phyloP scores from a whole-genome alignment of 202 grass and related monocot species.

The Alloteropsis angusta region DNA sequence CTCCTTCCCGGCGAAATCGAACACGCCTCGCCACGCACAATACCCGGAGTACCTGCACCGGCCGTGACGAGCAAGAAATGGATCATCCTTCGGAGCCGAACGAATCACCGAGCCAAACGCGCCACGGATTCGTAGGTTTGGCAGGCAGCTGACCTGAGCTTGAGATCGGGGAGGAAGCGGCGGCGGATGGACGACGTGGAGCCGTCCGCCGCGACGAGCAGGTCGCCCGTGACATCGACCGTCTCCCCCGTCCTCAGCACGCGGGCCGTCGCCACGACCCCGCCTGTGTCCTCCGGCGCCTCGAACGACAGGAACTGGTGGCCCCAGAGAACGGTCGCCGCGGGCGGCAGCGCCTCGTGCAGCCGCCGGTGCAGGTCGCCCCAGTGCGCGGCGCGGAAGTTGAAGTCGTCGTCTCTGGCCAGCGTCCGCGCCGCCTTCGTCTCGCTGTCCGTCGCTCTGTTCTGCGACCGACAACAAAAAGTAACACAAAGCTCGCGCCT shows the following conservation, averaged over 20 bases:
- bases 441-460: conserved; percentile 52
- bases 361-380: conserved; percentile 62
- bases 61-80: background rate
- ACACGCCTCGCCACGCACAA: conserved; percentile 71
- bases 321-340: conserved; percentile 51
- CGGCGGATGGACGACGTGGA: conserved; percentile 60
- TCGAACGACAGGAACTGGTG: conserved; percentile 76
- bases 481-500: background rate
- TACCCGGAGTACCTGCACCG: conserved; percentile 71
- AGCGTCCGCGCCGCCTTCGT: conserved; percentile 51
- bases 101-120: background rate
- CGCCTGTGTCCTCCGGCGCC: conserved; percentile 1
- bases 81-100: background rate
- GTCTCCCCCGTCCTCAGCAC: conserved; percentile 40
- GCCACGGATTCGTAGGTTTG: background rate
- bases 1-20: conserved; percentile 69
- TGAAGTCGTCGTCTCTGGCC: conserved; percentile 56
- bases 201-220: conserved; percentile 73
- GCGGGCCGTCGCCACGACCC: conserved; percentile 35
- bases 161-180: conserved; percentile 58
- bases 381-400: conserved; percentile 73
- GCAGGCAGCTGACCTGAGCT: conserved; percentile 37
- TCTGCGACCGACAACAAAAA: conserved; percentile 30
- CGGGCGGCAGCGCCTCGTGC: conserved; percentile 39
- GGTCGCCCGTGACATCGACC: conserved; percentile 45